These are phyloP conservation scores for Botryotinia convoluta DNA, from an alignment of 2,329 filamentous ascomycete genomes.

Conservation along the genomic window DNA sequence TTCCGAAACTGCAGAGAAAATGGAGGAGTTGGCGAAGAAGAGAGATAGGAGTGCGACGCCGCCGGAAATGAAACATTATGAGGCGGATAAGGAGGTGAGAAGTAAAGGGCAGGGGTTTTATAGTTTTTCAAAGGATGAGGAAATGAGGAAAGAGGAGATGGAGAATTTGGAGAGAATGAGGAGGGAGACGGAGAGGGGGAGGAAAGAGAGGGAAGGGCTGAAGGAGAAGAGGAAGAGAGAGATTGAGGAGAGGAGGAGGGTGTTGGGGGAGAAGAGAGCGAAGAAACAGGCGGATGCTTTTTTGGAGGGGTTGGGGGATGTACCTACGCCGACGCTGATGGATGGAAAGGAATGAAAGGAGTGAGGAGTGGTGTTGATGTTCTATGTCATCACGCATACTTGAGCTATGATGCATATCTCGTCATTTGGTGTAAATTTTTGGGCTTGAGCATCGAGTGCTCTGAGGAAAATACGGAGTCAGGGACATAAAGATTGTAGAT, in stretches of 20 bases:
- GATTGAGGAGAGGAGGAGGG: conserved; percentile 56
- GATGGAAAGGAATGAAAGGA: not conserved
- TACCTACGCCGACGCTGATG: not conserved
- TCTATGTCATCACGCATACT: not conserved
- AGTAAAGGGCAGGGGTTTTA: conserved; percentile 91
- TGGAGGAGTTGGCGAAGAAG: conserved; percentile 75
- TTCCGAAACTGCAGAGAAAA: conserved; percentile 64
- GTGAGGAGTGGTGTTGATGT: not conserved
- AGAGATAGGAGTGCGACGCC: conserved; percentile 79
- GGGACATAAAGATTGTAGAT: not conserved
- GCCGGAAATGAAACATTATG: conserved; percentile 79
- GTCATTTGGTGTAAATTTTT: not conserved
- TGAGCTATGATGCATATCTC: not conserved
- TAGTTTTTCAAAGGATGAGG: conserved; percentile 77
- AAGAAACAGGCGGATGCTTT: conserved; percentile 72
- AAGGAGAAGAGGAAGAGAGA: conserved; percentile 58
- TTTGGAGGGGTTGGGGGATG: conserved; percentile 54
- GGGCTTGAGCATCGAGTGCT: not conserved
- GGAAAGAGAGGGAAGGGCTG: conserved; percentile 52
- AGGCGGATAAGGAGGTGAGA: conserved; percentile 77
- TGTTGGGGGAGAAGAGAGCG: conserved; percentile 49
- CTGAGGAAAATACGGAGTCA: not conserved
- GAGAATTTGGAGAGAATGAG: conserved; percentile 61
- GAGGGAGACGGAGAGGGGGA: conserved; percentile 61
- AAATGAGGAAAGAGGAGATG: conserved; percentile 68